Percentiles rank a stretch among this genome's conserved stretches.
Conservation (phyloP, 2,329 filamentous ascomycete genomes). For the Aureobasidium namibiae region DNA sequence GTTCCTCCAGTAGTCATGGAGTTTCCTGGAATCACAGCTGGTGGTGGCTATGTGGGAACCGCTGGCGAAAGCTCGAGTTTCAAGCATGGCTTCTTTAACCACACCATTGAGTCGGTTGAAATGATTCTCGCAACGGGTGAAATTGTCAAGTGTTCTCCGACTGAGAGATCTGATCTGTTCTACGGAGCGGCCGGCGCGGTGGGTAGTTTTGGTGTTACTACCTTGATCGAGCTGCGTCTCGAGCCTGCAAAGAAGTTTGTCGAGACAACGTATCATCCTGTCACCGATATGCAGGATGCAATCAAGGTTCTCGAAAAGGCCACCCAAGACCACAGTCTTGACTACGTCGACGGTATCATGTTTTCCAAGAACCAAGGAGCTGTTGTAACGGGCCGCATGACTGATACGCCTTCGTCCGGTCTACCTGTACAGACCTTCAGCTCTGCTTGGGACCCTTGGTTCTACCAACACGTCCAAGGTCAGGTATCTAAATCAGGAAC, state of each 20-base stretch:
- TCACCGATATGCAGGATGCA: constrained; percentile 34
- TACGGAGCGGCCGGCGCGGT: constrained; percentile 57
- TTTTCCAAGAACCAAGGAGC: constrained; percentile 36
- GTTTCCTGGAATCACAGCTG: constrained; percentile 63
- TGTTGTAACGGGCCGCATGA: constrained; percentile 38
- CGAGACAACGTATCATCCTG: constrained; percentile 41
- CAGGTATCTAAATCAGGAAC: constrained; percentile 17
- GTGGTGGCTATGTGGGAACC: constrained; percentile 59
- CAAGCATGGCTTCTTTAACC: constrained; percentile 58
- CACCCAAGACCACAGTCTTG: constrained; percentile 28
- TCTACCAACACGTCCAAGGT: constrained; percentile 37
- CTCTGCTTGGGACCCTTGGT: constrained; percentile 41
- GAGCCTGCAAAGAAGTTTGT: constrained; percentile 40
- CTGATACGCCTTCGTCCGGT: constrained; percentile 19
- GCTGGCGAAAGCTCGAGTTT: constrained; percentile 63
- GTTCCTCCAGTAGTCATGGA: constrained; percentile 63
- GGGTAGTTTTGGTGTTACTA: constrained; percentile 61
- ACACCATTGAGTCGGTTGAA: constrained; percentile 53
- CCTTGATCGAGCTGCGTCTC: constrained; percentile 44
- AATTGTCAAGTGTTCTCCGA: constrained; percentile 42
- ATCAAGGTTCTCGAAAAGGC: constrained; percentile 32
- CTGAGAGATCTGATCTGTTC: constrained; percentile 52
- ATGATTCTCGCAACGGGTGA: constrained; percentile 57
- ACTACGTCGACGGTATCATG: constrained; percentile 45
- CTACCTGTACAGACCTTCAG: constrained; percentile 29